A percentile compares a stretch with the other conserved stretches of the same genome.
These are phyloP conservation scores for Bauhinia variegata DNA, from an alignment of 306 rosid species.

Conservation along the genomic window DNA sequence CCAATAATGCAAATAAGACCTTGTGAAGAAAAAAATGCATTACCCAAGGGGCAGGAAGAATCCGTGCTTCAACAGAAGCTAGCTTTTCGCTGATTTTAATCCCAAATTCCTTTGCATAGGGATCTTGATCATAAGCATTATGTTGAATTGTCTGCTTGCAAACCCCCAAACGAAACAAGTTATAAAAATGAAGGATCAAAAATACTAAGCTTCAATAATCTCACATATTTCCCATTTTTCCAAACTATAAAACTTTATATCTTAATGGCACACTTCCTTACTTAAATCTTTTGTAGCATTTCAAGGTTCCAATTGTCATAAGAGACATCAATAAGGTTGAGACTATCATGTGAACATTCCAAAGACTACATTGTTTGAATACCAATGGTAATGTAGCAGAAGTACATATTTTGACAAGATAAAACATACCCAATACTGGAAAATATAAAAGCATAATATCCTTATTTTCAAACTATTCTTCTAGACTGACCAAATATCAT, in stretches of 20 bases:
- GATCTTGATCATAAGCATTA: slow-evolving; percentile 84
- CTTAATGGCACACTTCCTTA: slow-evolving; percentile 10
- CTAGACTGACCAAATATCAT: background rate
- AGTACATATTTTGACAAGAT: slow-evolving; percentile 2
- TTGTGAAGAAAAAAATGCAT: slow-evolving; percentile 32
- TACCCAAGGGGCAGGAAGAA: slow-evolving; percentile 99
- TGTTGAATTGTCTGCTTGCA: slow-evolving; percentile 76
- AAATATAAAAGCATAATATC: background rate
- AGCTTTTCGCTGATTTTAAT: slow-evolving; percentile 83
- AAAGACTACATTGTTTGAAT: no score
- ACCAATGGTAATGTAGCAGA: no score
- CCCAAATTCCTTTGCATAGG: slow-evolving; percentile 94
- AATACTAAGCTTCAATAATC: slow-evolving; percentile 21
- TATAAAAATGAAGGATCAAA: slow-evolving; percentile 15
- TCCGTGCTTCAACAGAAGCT: slow-evolving; percentile 93
- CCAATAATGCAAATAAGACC: slow-evolving; percentile 24
- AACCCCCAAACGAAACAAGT: slow-evolving; percentile 16
- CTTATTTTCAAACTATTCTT: slow-evolving; percentile 9
- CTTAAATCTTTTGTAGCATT: no score
- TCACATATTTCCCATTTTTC: background rate
- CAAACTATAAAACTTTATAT: background rate
- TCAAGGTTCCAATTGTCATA: no score
- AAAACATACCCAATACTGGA: slow-evolving; percentile 3
- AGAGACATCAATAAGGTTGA: no score
- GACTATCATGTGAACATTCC: no score